These are phyloP conservation scores for Gossypium davidsonii DNA, from an alignment of 441 rosid genomes.

Conservation along the genomic window DNA sequence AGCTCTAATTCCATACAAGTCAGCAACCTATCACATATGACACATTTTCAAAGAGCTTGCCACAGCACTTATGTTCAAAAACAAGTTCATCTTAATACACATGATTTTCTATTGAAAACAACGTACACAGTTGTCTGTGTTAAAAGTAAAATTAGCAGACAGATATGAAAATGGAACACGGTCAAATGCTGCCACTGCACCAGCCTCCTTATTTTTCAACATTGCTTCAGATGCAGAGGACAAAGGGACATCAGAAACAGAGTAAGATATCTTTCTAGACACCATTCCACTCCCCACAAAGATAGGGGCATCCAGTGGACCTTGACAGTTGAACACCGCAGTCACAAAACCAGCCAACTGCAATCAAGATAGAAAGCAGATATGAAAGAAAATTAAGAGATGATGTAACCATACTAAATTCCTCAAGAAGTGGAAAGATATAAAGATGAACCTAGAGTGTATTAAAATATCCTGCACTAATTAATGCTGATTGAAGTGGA, in stretches of 20 bases:
- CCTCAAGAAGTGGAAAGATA: neutral
- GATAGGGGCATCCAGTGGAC: constrained; percentile 91
- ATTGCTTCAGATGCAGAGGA: constrained; percentile 84
- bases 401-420: constrained; percentile 14
- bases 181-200: constrained; percentile 99
- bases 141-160: constrained; percentile 97
- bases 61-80: neutral
- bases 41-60: neutral
- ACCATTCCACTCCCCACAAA: constrained; percentile 99
- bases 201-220: constrained; percentile 92
- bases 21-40: constrained; percentile 69
- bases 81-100: neutral
- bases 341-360: constrained; percentile 98
- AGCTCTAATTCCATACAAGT: constrained; percentile 97
- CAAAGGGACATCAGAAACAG: constrained; percentile 56
- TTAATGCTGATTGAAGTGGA: constrained; percentile 3
- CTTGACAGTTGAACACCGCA: constrained; percentile 99
- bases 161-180: constrained; percentile 96
- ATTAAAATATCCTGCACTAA: neutral
- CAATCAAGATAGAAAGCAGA: constrained; percentile 22
- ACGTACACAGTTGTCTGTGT: constrained; percentile 93
- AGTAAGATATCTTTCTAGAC: constrained; percentile 76
- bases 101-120: constrained; percentile 13
- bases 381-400: neutral
- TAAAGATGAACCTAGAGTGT: neutral